Conservation (phyloP, 1,284 basidiomycete species). For the Melanopsichium pennsylvanicum region DNA sequence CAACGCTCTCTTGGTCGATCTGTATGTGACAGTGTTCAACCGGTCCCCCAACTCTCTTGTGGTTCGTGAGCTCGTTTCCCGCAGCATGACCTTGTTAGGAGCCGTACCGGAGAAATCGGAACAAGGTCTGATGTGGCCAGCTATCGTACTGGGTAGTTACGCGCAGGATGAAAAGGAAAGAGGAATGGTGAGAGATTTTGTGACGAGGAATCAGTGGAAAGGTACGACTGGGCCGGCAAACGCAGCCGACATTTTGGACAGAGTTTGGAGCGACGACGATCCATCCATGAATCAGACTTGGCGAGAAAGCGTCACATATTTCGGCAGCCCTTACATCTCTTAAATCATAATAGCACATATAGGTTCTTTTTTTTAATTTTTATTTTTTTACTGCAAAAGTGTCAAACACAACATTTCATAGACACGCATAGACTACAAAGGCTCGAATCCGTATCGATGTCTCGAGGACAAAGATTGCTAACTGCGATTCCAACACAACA, state of each 20-base stretch:
- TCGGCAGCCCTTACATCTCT: constrained; percentile 35
- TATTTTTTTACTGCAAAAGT: too few relatives aligned
- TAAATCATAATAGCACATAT: too few relatives aligned
- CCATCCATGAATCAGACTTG: too few relatives aligned
- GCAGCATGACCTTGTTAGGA: constrained; percentile 20
- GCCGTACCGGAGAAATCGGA: constrained; percentile 27
- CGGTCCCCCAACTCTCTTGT: constrained; percentile 15
- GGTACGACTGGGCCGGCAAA: constrained; percentile 11
- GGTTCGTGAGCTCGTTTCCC: constrained; percentile 26
- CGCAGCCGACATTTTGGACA: constrained; percentile 24
- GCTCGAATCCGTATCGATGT: too few relatives aligned
- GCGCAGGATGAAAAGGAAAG: constrained; percentile 14
- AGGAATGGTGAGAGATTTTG: constrained; percentile 12
- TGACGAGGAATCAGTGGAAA: constrained; percentile 25
- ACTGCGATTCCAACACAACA: too few relatives aligned
- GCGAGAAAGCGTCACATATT: constrained; percentile 39
- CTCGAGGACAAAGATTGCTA: too few relatives aligned
- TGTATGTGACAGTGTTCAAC: constrained; percentile 42
- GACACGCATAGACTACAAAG: too few relatives aligned
- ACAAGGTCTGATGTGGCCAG: constrained; percentile 35
- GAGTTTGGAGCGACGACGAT: constrained; percentile 26
- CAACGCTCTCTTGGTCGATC: constrained; percentile 35
- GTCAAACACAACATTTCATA: too few relatives aligned
- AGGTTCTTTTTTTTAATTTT: too few relatives aligned
- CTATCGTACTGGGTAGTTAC: constrained; percentile 30